Evolutionary conservation across 495 filamentous ascomycete species (phyloP), one percentile per base, ranked within the genome.

Genomic region (Xylaria telfairii): DNA sequence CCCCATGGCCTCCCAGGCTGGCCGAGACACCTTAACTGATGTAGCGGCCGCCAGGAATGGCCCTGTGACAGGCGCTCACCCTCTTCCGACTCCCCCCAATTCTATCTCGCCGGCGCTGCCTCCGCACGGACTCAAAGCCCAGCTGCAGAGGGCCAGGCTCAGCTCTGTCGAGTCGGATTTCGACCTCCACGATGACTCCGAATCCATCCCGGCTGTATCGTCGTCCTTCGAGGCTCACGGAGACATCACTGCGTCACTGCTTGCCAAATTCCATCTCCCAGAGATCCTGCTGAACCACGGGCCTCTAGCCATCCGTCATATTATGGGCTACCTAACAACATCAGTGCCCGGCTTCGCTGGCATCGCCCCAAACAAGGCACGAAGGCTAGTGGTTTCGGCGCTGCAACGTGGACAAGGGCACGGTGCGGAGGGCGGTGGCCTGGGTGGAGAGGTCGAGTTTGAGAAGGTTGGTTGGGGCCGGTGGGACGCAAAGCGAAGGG

Each of bases 381-480:
- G 96, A 74, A 89, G 96, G 77, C 83, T 97, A 44, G 93, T 97
- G 3, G 94, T 96, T 24, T 90, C 89, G 26, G 94, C 94, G 44
- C 80, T 97, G 42, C 94, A 97, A 74, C 89, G 91, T 71, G 90
- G 90, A 70, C 76, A 78, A 64, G 77, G 77, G 57, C 86, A 81
- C 51, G 87, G 86, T 41, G 87, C 84, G 67, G 88, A 89, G 73
- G 87, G 83, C 37, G 88, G 88, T 47, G 93, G 91, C 63, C 85
- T 91, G 51, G 81, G 90, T 65, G 90, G 92, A 73, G 92, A 95
- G 65, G 92, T 98, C 65, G 86, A 92, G 73, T 99, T 98, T 75
- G 92, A 96, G 78, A 99, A 99, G 83, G 92, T 97, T 69, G 96
- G 96, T 69, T 99, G 96, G 96, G 96, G 96, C 60, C 90, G 93